These are phyloP conservation scores for Dittrichia graveolens DNA, from an alignment of 129 eudicot genomes.

Conservation along the genomic window DNA sequence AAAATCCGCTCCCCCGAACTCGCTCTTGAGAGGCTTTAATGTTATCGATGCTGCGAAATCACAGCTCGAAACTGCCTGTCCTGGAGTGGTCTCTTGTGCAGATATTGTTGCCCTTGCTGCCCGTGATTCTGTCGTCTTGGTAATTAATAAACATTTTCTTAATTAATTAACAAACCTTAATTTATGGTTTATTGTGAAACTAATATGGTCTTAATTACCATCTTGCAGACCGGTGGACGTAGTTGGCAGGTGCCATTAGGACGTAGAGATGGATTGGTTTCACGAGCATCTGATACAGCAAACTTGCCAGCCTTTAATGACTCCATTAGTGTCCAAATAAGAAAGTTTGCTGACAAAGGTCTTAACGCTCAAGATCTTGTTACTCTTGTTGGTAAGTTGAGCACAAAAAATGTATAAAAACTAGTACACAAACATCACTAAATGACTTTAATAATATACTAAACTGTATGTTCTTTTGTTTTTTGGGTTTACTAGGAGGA, in stretches of 20 bases:
- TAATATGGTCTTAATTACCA: no score
- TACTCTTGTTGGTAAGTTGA: constrained; percentile 65
- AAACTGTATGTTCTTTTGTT: background rate
- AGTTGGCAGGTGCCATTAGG: constrained; percentile 65
- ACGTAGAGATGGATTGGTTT: constrained; percentile 71
- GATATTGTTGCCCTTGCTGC: constrained; percentile 81
- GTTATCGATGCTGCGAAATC: constrained; percentile 67
- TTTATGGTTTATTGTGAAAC: background rate
- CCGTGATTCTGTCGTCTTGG: constrained; percentile 62
- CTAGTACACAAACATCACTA: background rate
- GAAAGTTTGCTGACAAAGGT: constrained; percentile 50
- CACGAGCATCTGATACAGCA: constrained; percentile 55
- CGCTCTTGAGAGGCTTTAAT: constrained; percentile 57
- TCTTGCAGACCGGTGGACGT: constrained; percentile 50
- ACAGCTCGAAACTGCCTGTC: constrained; percentile 58
- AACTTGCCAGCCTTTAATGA: constrained; percentile 55
- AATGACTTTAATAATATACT: background rate
- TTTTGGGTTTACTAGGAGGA: constrained; percentile 40
- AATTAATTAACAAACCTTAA: background rate
- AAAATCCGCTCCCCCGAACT: constrained; percentile 50
- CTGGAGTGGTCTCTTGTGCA: constrained; percentile 88
- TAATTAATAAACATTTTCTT: constrained; percentile 19
- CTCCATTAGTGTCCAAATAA: constrained; percentile 44
- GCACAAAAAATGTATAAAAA: background rate
- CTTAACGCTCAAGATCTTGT: constrained; percentile 70